A percentile compares a stretch with the other conserved stretches of the same genome.
These are phyloP conservation scores for Polysphondylium violaceum DNA, from an alignment of 78 protist species.

Conservation along the genomic window DNA sequence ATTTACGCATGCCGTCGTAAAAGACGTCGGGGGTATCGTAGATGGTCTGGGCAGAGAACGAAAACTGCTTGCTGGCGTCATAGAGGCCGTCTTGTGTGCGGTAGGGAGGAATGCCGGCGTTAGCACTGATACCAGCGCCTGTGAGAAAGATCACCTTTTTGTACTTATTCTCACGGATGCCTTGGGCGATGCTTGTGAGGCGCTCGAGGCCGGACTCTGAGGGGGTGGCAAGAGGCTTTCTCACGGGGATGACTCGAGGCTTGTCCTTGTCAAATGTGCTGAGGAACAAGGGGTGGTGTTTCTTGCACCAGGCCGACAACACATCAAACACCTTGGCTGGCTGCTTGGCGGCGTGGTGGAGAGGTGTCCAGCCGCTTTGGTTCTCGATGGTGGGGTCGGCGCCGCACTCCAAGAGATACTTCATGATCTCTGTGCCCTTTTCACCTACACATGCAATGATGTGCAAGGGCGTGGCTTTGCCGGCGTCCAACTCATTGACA, in stretches of 20 bases:
- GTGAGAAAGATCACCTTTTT: slow-evolving; percentile 68
- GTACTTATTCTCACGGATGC: slow-evolving; percentile 24
- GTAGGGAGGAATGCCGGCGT: slow-evolving; percentile 84
- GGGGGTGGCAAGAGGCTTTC: not conserved
- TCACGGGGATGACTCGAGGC: not conserved
- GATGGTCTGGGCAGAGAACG: slow-evolving; percentile 30
- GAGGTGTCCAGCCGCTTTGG: slow-evolving; percentile 67
- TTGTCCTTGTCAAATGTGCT: slow-evolving; percentile 39
- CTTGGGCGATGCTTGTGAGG: slow-evolving; percentile 2
- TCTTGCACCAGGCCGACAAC: not conserved
- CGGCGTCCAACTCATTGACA: slow-evolving; percentile 34
- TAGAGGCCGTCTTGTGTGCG: slow-evolving; percentile 41
- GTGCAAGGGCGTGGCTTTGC: slow-evolving; percentile 49
- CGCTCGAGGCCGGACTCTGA: slow-evolving; percentile 38
- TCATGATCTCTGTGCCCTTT: not conserved
- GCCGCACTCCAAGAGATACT: slow-evolving; percentile 36
- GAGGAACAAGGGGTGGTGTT: slow-evolving; percentile 5
- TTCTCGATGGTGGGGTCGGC: slow-evolving; percentile 73
- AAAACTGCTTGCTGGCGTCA: slow-evolving; percentile 8
- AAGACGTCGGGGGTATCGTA: slow-evolving; percentile 27
- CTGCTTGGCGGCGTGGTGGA: slow-evolving; percentile 36
- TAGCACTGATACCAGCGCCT: slow-evolving; percentile 86
- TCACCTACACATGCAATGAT: slow-evolving; percentile 25
- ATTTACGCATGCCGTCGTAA: not conserved
- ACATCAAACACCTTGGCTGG: not conserved